Base-by-base conservation (phyloP, 495 filamentous ascomycete genomes). In the Chaetomium tenue region DNA sequence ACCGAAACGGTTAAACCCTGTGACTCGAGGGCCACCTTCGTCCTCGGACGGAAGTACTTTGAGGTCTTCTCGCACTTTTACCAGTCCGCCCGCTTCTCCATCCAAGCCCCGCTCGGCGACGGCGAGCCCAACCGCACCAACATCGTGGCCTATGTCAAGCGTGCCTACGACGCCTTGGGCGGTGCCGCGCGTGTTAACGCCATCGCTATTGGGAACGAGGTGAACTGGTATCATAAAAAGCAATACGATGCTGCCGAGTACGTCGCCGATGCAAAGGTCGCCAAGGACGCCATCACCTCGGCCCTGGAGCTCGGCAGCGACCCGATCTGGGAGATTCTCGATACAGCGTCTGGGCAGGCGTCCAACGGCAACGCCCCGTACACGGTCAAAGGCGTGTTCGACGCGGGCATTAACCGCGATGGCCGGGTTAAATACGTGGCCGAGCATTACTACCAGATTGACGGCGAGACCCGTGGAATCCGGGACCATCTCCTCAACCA, bases 1-100 rank as follows among this genome's bases (percentile, higher is more conserved):
- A 8, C 7, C 44, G n/a, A 47, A n/a, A 18, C 13, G 18, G 40
- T 16, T 44, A 22, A 47, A 9, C 44, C 44, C n/a, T 47, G 44
- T 47, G 22, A 47, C 44, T 47, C 44, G n/a, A n/a, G n/a, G 5
- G 44, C 44, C 18, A 47, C 0, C 3, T 47, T 47, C 44, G 22
- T 47, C n/a, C 44, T 47, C n/a, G 44, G 44, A 22, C 44, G n/a
- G n/a, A 47, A 18, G 44, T 47, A 47, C 44, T 47, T 47, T 47
- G 44, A 47, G 8, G 44, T 5, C n/a, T 22, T 47, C 44, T 22
- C 1, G 5, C 0, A 2, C 18, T 22, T n/a, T 22, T 47, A n/a
- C n/a, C 2, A 47, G 18, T 47, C 44, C 18, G 44, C 44, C 18
- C 44, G 22, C 44, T 47, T 47, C 7, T 47, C 44, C 44, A 47